These are phyloP conservation scores for Acanthamoeba lugdunensis DNA, from an alignment of 208 protist species.

Conservation along the genomic window DNA sequence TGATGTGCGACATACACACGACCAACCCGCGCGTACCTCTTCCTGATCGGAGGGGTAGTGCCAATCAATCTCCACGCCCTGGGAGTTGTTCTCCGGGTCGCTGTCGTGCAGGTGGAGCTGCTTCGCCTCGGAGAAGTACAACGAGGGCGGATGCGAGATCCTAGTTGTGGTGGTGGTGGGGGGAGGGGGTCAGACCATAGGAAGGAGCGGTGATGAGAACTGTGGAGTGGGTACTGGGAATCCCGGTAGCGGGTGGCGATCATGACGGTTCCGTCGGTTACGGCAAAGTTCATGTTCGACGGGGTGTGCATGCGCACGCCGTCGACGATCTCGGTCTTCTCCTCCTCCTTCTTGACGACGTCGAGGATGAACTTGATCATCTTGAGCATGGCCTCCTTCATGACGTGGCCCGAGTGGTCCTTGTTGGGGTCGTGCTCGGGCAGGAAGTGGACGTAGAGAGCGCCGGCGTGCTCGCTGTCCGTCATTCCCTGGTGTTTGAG, in stretches of 20 bases:
- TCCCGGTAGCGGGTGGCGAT: slow-evolving; percentile 68
- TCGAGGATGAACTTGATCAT: slow-evolving; percentile 70
- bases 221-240: not conserved
- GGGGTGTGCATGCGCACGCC: slow-evolving; percentile 50
- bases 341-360: slow-evolving; percentile 34
- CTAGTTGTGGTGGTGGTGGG: not conserved
- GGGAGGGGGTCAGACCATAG: not conserved
- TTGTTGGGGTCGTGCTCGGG: slow-evolving; percentile 44
- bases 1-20: not conserved
- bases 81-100: not conserved
- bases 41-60: slow-evolving; percentile 35
- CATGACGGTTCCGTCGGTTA: slow-evolving; percentile 58
- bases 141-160: slow-evolving; percentile 52
- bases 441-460: slow-evolving; percentile 60
- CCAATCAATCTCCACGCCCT: slow-evolving; percentile 33
- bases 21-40: not conserved
- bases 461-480: slow-evolving; percentile 48
- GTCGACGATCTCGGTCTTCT: not conserved
- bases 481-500: slow-evolving; percentile 32
- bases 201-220: not conserved
- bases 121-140: slow-evolving; percentile 67
- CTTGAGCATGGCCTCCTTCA: slow-evolving; percentile 64
- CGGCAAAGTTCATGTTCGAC: slow-evolving; percentile 66
- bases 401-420: slow-evolving; percentile 62
- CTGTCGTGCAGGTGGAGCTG: slow-evolving; percentile 32